These are phyloP conservation scores for Maudiozyma turicensis DNA, from an alignment of 805 yeast species.

Conservation along the genomic window DNA sequence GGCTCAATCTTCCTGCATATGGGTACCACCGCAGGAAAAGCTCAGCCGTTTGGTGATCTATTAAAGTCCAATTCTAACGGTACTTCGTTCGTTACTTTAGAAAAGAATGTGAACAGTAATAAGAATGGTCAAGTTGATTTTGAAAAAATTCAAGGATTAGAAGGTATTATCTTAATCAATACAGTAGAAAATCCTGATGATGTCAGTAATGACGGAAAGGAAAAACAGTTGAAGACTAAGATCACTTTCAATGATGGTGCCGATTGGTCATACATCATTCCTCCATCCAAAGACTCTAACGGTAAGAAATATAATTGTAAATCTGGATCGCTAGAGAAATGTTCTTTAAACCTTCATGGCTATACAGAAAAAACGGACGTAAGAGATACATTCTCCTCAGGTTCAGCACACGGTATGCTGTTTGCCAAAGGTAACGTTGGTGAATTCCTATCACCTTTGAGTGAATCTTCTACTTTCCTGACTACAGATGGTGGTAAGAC, in stretches of 20 bases:
- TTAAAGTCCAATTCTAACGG: slow-evolving; percentile 89
- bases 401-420: slow-evolving; percentile 81
- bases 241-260: slow-evolving; percentile 90
- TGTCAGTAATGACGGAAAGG: slow-evolving; percentile 31
- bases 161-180: slow-evolving; percentile 75
- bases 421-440: slow-evolving; percentile 95
- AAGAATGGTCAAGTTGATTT: slow-evolving; percentile 72
- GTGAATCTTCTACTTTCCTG: slow-evolving; percentile 59
- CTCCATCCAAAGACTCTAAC: slow-evolving; percentile 58
- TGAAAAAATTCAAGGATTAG: slow-evolving; percentile 72
- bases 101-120: slow-evolving; percentile 68
- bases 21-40: slow-evolving; percentile 45
- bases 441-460: slow-evolving; percentile 36
- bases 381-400: slow-evolving; percentile 79
- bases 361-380: slow-evolving; percentile 78
- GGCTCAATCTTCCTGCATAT: slow-evolving; percentile 75
- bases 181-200: slow-evolving; percentile 48
- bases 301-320: slow-evolving; percentile 50
- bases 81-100: slow-evolving; percentile 64
- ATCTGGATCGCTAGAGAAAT: slow-evolving; percentile 42
- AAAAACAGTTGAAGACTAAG: slow-evolving; percentile 55
- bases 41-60: slow-evolving; percentile 62
- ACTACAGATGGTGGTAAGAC: slow-evolving; percentile 86
- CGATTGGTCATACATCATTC: slow-evolving; percentile 62
- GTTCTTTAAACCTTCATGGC: slow-evolving; percentile 82